Evolutionary conservation across 306 rosid genomes (phyloP).

Genomic region (Canavalia gladiata): DNA sequence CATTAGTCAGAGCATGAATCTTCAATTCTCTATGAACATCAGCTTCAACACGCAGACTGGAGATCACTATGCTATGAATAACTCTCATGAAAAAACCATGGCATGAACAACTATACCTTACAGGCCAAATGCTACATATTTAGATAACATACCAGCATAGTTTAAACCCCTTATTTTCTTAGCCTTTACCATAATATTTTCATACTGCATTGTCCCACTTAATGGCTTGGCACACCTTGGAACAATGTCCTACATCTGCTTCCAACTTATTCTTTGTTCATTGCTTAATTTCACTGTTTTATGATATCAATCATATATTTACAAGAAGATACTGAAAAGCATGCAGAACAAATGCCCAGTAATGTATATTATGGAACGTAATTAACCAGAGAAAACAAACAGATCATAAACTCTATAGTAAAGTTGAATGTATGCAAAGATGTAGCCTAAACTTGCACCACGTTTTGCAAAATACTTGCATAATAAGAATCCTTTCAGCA

Average conservation of each 20-base stretch:
- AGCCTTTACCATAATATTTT: neutral
- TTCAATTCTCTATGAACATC: conserved; percentile 4
- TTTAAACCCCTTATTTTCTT: conserved; percentile 2
- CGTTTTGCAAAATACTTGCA: conserved; percentile 17
- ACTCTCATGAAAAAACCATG: neutral
- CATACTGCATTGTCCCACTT: conserved; percentile 28
- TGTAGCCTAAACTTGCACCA: neutral
- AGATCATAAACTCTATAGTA: conserved; percentile 15
- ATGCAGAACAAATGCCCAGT: neutral
- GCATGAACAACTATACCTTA: neutral
- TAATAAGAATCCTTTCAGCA: conserved; percentile 2
- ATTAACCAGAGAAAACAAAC: conserved; percentile 10
- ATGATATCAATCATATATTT: conserved; percentile 5
- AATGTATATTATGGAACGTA: conserved; percentile 7
- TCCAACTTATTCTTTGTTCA: conserved; percentile 25
- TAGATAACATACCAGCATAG: neutral
- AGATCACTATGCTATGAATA: conserved; percentile 25
- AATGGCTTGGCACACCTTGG: conserved; percentile 7
- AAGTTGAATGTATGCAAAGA: neutral
- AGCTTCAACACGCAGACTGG: conserved; percentile 21
- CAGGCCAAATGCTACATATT: neutral
- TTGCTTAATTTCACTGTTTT: conserved; percentile 27
- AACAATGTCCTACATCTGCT: neutral
- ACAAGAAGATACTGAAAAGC: conserved; percentile 9
- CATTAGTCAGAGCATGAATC: neutral